Evolutionary conservation across 106 monocot genomes (phyloP).

Genomic region (Vanilla planifolia): DNA sequence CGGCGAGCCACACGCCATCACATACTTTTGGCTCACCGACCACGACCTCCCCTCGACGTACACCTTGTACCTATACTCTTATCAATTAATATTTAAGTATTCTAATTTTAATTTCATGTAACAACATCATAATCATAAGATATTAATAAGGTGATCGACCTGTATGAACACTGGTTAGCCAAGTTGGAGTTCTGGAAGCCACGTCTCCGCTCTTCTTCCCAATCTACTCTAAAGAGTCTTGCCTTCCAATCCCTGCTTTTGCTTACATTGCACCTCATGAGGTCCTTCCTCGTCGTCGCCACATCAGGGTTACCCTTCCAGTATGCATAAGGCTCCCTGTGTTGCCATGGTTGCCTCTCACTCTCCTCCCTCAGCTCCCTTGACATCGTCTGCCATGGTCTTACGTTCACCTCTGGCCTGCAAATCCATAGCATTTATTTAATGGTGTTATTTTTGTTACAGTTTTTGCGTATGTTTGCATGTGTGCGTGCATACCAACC

Average conservation of each 20-base stretch:
- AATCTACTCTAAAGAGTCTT: constrained; percentile 40
- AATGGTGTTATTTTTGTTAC: neutral
- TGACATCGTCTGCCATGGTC: constrained; percentile 38
- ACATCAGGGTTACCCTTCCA: constrained; percentile 65
- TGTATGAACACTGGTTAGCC: constrained; percentile 57
- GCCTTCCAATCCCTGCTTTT: constrained; percentile 36
- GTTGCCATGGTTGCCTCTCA: constrained; percentile 22
- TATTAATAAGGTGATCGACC: constrained; percentile 15
- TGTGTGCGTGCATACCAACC: constrained; percentile 40
- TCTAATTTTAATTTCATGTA: too few relatives aligned
- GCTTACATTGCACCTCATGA: constrained; percentile 47
- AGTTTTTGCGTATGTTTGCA: neutral
- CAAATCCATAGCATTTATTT: neutral
- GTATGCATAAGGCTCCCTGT: constrained; percentile 53
- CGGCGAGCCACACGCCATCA: constrained; percentile 81
- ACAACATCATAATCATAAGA: too few relatives aligned
- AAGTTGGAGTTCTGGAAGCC: constrained; percentile 47
- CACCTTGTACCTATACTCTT: constrained; percentile 58
- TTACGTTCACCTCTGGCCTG: constrained; percentile 66
- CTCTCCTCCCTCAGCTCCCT: constrained; percentile 38
- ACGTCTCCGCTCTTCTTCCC: constrained; percentile 21
- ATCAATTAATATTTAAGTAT: too few relatives aligned
- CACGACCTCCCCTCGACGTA: constrained; percentile 81
- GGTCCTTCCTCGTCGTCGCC: constrained; percentile 26
- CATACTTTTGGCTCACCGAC: constrained; percentile 94